Base-by-base conservation (phyloP, 257 asterid species). In the Petunia secreta region DNA sequence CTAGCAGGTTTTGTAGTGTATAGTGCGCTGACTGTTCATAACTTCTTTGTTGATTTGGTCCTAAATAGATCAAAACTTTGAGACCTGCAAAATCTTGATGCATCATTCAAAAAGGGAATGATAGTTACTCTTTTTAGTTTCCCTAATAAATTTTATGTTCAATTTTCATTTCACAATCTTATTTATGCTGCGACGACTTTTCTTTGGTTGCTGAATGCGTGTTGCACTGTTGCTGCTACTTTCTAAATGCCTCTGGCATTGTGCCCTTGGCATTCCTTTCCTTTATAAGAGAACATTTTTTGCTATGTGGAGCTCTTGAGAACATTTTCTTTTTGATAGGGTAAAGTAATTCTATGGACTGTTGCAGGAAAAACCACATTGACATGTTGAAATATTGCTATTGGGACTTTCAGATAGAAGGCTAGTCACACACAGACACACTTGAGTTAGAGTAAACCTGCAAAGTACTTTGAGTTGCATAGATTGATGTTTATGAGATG, bases 21-120 rank as follows among this genome's bases (percentile, higher is more conserved):
- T 37, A 71, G 77, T 71, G 60, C 13, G 10, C 44, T 25, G 11
- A 71, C 77, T 71, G 77, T 71, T 71, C 44, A 25, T 71, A 71
- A 34, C 58, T 2, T 69, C 58, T 69, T 68, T 68, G 58, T 16
- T 69, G 4, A 25, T 71, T 71, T 71, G 41, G 44, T 71, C 44
- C 13, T 48, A 34, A 48, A 48, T 71, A 10, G 77, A 48, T 50
- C 60, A 71, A 11, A 71, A 48, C 60, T 48, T 34, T 48, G 13
- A 34, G 44, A 48, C 60, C 34, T 34, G 60, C 16, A 71, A 46
- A 9, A 69, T 71, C 48, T 25, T 10, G 5, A 71, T 48, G 77
- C 34, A 11, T 48, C 44, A 34, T 48, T 71, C 11, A 71, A 46
- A 36, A 67, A 71, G 48, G 9, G 77, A 71, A 71, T 25, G 59